phyloP scores from a whole-genome alignment of 1,139 yeast species.

The Yamadazyma mexicana region DNA sequence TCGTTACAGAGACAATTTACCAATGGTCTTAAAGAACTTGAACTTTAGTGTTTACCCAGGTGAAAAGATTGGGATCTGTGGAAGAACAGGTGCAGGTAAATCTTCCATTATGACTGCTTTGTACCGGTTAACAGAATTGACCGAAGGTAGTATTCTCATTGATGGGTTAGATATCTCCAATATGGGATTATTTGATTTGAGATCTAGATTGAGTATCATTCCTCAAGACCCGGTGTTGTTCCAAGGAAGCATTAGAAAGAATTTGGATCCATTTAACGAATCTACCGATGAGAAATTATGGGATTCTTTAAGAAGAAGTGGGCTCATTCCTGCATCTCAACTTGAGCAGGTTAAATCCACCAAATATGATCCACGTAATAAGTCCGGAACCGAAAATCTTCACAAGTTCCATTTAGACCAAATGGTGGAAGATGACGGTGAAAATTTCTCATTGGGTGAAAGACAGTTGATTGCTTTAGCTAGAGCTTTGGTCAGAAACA shows the following conservation, averaged over 20 bases:
- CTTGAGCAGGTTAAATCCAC: constrained; percentile 41
- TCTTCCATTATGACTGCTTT: constrained; percentile 93
- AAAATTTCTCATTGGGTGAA: constrained; percentile 42
- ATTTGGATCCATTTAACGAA: constrained; percentile 64
- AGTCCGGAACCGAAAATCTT: constrained; percentile 52
- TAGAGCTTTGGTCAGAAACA: constrained; percentile 39
- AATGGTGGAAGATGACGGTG: constrained; percentile 40
- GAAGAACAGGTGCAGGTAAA: constrained; percentile 98
- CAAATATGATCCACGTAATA: constrained; percentile 12
- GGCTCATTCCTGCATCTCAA: constrained; percentile 45
- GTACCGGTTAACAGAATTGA: constrained; percentile 87
- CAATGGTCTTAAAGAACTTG: constrained; percentile 85
- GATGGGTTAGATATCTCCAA: constrained; percentile 81
- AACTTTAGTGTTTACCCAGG: constrained; percentile 74
- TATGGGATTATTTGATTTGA: constrained; percentile 56
- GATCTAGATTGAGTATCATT: constrained; percentile 65
- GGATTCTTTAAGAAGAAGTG: constrained; percentile 59
- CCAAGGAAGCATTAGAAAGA: constrained; percentile 63
- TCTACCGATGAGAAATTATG: constrained; percentile 53
- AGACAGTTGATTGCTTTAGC: constrained; percentile 44
- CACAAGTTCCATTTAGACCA: constrained; percentile 36
- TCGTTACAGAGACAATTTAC: constrained; percentile 83
- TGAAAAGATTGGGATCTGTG: constrained; percentile 90
- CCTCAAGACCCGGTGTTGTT: constrained; percentile 82
- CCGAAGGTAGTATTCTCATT: constrained; percentile 71